A percentile compares a stretch with the other conserved stretches of the same genome.
phyloP scores from a whole-genome alignment of 1,284 basidiomycete genomes.

The Microbotryomycetes sp. region DNA sequence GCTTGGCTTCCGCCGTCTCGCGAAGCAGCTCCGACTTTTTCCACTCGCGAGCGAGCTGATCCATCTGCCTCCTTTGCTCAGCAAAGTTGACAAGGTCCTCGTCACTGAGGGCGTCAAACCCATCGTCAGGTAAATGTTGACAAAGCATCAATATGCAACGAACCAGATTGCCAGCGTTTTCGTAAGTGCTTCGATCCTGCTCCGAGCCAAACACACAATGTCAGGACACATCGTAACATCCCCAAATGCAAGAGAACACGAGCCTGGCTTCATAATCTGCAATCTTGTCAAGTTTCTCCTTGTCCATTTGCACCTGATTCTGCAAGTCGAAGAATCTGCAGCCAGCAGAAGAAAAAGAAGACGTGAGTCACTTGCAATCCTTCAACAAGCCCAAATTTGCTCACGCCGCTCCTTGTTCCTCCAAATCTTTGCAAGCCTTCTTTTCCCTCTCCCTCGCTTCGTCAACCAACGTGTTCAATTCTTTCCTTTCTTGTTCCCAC shows the following conservation, averaged over 20 bases:
- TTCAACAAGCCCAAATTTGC: slow-evolving; percentile 49
- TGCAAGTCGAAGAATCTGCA: slow-evolving; percentile 43
- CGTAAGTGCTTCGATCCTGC: slow-evolving; percentile 58
- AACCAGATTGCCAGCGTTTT: slow-evolving; percentile 64
- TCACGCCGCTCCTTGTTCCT: slow-evolving; percentile 49
- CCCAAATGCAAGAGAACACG: too few species aligned
- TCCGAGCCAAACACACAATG: background rate
- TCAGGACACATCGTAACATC: background rate
- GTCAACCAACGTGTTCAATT: slow-evolving; percentile 56
- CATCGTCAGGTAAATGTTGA: background rate
- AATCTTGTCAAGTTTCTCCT: slow-evolving; percentile 16
- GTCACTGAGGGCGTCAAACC: too few species aligned
- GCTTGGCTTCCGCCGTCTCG: slow-evolving; percentile 8
- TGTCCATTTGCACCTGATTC: slow-evolving; percentile 28
- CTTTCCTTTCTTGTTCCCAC: slow-evolving; percentile 56
- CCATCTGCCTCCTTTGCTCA: slow-evolving; percentile 48
- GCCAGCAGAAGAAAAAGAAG: slow-evolving; percentile 62
- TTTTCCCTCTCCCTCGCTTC: slow-evolving; percentile 56
- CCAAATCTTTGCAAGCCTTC: slow-evolving; percentile 59
- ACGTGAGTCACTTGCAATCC: slow-evolving; percentile 65
- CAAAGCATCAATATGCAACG: slow-evolving; percentile 16
- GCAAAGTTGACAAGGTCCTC: slow-evolving; percentile 62
- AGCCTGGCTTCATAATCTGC: slow-evolving; percentile 22
- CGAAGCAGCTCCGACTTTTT: slow-evolving; percentile 20
- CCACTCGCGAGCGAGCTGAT: slow-evolving; percentile 19